Conservation (phyloP, 192 early-diverging fungal genomes). For the Coemansia sp. region DNA sequence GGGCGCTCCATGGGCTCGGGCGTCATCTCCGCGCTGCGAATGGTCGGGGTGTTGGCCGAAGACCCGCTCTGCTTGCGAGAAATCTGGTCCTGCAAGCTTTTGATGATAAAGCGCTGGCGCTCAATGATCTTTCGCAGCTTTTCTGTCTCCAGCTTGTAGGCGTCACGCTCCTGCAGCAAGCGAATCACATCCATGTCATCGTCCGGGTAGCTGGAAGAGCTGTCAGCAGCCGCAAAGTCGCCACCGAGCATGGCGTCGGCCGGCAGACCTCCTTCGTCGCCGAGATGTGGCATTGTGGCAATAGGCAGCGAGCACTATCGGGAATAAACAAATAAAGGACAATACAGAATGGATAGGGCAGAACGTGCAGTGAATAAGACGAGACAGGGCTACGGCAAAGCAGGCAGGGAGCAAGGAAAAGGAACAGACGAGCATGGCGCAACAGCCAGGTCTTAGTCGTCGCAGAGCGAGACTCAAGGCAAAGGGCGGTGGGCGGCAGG, state of each 20-base stretch:
- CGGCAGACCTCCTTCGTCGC: slow-evolving; percentile 7
- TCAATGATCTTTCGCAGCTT: slow-evolving; percentile 93
- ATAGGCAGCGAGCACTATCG: slow-evolving; percentile 3
- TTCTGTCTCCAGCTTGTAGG: slow-evolving; percentile 79
- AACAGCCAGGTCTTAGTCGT: neutral
- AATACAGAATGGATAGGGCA: slow-evolving; percentile 5
- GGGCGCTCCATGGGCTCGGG: slow-evolving; percentile 25
- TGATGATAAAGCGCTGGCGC: slow-evolving; percentile 84
- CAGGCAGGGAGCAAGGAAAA: neutral
- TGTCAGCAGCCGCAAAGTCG: slow-evolving; percentile 11
- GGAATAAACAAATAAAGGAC: slow-evolving; percentile 19
- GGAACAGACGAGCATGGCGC: neutral
- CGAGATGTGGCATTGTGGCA: slow-evolving; percentile 6
- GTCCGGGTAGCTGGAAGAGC: slow-evolving; percentile 6
- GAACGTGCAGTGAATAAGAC: slow-evolving; percentile 1
- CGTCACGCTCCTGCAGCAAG: slow-evolving; percentile 66
- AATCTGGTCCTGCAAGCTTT: slow-evolving; percentile 76
- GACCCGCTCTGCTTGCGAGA: slow-evolving; percentile 43
- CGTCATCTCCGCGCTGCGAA: slow-evolving; percentile 10
- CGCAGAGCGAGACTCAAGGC: neutral
- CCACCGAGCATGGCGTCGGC: slow-evolving; percentile 12
- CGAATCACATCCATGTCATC: slow-evolving; percentile 38
- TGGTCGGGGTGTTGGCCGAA: slow-evolving; percentile 32
- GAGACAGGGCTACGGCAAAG: neutral
- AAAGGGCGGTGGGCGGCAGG: neutral